Conservation (phyloP, 2,329 filamentous ascomycete species). For the Coleophoma eucalyptorum region DNA sequence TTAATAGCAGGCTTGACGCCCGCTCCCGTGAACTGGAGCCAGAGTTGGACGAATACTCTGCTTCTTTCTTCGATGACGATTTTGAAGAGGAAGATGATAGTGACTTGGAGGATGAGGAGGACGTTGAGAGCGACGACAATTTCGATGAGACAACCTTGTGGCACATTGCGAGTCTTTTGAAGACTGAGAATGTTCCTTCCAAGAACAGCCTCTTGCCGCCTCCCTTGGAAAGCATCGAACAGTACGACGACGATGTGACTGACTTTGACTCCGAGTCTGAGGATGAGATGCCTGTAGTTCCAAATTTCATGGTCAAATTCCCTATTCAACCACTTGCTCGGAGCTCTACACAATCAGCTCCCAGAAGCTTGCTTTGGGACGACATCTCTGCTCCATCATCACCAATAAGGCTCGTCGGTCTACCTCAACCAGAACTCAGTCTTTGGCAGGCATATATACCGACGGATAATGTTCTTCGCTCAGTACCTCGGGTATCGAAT, state of each 20-base stretch:
- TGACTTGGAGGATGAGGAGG: slow-evolving; percentile 24
- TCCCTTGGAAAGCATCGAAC: slow-evolving; percentile 3
- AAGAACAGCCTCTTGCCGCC: slow-evolving; percentile 44
- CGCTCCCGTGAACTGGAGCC: slow-evolving; percentile 20
- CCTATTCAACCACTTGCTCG: slow-evolving; percentile 17
- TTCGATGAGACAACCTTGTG: slow-evolving; percentile 61
- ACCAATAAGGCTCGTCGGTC: slow-evolving; percentile 1
- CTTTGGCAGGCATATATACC: slow-evolving; percentile 17
- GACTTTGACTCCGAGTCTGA: slow-evolving; percentile 9
- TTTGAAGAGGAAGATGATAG: slow-evolving; percentile 34
- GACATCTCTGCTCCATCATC: not conserved
- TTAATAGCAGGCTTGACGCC: slow-evolving; percentile 19
- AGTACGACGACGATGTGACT: slow-evolving; percentile 12
- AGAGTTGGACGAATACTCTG: slow-evolving; percentile 17
- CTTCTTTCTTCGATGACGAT: slow-evolving; percentile 57
- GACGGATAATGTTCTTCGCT: slow-evolving; percentile 10
- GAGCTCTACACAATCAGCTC: slow-evolving; percentile 15
- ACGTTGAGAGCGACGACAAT: slow-evolving; percentile 39
- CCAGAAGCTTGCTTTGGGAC: not conserved
- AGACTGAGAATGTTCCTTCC: slow-evolving; percentile 47
- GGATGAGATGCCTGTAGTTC: not conserved
- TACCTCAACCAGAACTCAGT: slow-evolving; percentile 17
- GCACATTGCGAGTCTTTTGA: slow-evolving; percentile 59
- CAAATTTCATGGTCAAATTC: slow-evolving; percentile 7
- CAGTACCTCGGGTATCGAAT: slow-evolving; percentile 8